Evolutionary conservation across 176 grass and related monocot genomes (phyloP), one percentile per base, ranked within the genome.

Genomic region (Carex myosuroides): DNA sequence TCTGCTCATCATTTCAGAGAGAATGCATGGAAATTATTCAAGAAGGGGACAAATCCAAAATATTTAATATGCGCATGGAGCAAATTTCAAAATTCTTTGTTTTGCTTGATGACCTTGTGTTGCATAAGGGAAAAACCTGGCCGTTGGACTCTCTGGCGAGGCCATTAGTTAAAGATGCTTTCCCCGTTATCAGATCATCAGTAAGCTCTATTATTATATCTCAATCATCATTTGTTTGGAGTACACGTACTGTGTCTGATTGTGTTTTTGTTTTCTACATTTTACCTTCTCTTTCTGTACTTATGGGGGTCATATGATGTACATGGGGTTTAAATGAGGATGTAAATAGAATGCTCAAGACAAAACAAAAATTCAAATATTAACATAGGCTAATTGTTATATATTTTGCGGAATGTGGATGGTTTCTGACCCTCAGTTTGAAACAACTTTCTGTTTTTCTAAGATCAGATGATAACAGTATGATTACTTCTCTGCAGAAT

Each of bases 61-160:
- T 87, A 66, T 90, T 93, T 90, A 42, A 90, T 48, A 75, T 91
- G 81, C 85, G 88, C 32, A 17, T 90, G 12, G 84, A 93, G 66
- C 92, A 94, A 85, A 85, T 98, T 83, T 84, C 87, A 46, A 86
- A 81, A 14, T 94, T 98, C 81, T 98, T 94, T 86, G 14, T 82
- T 87, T 89, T 87, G 63, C 79, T 98, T 59, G 89, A 94, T 93
- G 57, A 81, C 82, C 86, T 90, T 69, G 84, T 90, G 56, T 86
- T 93, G 17, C 73, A 54, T 52, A 89, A 93, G 69, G 89, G 92
- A 85, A 81, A 92, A 83, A 74, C 87, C 83, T 98, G 95, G 95
- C 91, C 95, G 1, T 75, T 98, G 82, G 88, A 93, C 82, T 87
- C 26, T 75, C 89, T 98, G 65, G 92, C 87, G 33, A 94, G 86